Conservation (phyloP, 176 grass and related monocot genomes). For the Miscanthus lutarioriparius region DNA sequence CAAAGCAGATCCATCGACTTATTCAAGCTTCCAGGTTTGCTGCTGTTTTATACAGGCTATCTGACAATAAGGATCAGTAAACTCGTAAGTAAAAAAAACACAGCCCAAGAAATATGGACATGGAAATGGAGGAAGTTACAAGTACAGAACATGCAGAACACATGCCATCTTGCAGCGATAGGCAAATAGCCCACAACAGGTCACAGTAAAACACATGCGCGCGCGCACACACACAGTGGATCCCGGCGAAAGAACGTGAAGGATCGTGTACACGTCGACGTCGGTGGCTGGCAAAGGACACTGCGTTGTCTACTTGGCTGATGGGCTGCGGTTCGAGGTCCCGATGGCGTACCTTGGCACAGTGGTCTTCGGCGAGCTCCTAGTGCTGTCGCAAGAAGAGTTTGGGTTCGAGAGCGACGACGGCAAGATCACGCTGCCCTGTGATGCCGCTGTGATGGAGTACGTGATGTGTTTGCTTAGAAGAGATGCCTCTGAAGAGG, state of each 20-base stretch:
- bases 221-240: too few species aligned
- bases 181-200: too few species aligned
- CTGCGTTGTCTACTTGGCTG: conserved; percentile 41
- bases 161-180: too few species aligned
- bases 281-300: conserved; percentile 43
- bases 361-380: conserved; percentile 37
- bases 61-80: not conserved
- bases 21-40: not conserved
- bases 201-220: too few species aligned
- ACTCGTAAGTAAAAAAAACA: not conserved
- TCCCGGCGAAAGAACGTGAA: not conserved
- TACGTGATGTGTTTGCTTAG: conserved; percentile 42
- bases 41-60: not conserved
- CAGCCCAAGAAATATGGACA: not conserved
- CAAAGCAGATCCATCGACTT: not conserved
- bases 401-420: conserved; percentile 28
- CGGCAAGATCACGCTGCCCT: conserved; percentile 47
- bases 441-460: conserved; percentile 35
- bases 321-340: conserved; percentile 43
- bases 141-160: not conserved
- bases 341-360: conserved; percentile 40
- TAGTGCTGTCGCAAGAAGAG: conserved; percentile 47
- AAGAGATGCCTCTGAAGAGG: not conserved
- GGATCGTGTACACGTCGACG: not conserved
- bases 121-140: not conserved